Evolutionary conservation across 768 basidiomycete genomes (phyloP), one percentile per base, ranked within the genome.

Genomic region (Cubamyces lactineus): DNA sequence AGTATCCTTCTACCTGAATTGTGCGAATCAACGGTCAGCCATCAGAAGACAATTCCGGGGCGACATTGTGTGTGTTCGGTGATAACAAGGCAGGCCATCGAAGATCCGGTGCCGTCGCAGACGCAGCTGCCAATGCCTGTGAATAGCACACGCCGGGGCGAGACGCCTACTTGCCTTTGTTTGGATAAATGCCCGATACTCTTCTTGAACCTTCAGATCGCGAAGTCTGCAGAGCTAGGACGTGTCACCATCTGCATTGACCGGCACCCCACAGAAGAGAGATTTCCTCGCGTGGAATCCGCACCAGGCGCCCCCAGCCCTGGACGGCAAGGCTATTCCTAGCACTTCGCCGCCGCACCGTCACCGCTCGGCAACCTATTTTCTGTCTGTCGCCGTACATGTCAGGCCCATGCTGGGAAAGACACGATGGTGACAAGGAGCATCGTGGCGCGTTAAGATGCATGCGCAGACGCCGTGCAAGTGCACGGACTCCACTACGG

Each of bases 171-270:
- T 39, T 34, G 89, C 90, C 80, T 91, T 92, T 49, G 74, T 80
- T 66, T 84, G 79, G 17, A 92, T 81, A 57, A 87, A 91, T 1
- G 63, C 64, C 59, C 86, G 78, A 70, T 90, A 92, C 62, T 89
- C 84, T 69, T 88, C 83, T 70, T 92, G 91, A 1, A 83, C 76
- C 30, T 70, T 76, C 50, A 61, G 70, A 64, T 86, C 77, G 67
- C 87, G 89, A 70, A 92, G 72, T 52, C 90, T 92, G 69, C 21
- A 66, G 3, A 66, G 55, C 75, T 80, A 63, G 65, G 64, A 63
- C 71, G 57, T 68, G 71, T 81, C 72, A 77, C 63, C 66, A 69
- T 59, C 28, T 12, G 30, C 26, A 43, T 17, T 16, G 42, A 28
- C 48, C 43, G 24, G 30, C 11, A 6, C 21, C 17, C 13, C 39